Percentiles rank a stretch among this genome's conserved stretches.
Conservation (phyloP, 768 basidiomycete species). For the Mycena sanguinolenta region DNA sequence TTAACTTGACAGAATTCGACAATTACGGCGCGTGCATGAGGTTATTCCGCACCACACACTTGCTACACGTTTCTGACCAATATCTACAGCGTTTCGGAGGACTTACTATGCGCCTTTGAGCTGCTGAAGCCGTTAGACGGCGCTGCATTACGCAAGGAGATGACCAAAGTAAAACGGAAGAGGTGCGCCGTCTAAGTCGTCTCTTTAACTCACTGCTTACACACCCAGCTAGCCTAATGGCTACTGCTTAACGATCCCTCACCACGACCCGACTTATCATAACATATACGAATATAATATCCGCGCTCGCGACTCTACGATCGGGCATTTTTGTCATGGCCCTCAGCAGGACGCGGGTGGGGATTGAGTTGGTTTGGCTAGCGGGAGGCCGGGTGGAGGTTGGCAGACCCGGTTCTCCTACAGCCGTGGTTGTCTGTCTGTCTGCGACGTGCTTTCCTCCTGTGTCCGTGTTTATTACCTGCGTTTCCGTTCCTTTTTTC, state of each 20-base stretch:
- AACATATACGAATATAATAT: conserved; percentile 46
- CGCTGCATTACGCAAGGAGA: conserved; percentile 94
- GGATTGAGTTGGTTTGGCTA: conserved; percentile 24
- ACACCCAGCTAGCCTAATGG: conserved; percentile 23
- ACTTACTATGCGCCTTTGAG: conserved; percentile 97
- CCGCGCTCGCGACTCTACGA: conserved; percentile 11
- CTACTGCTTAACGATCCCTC: conserved; percentile 23
- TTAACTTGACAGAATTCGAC: conserved; percentile 78
- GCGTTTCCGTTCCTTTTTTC: conserved; percentile 12
- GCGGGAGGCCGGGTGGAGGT: neutral
- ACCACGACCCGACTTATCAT: conserved; percentile 33
- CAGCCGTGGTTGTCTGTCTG: conserved; percentile 5
- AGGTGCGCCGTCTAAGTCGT: conserved; percentile 64
- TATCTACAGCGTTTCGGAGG: conserved; percentile 87
- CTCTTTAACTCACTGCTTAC: neutral
- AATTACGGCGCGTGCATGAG: conserved; percentile 97
- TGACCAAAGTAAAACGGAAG: conserved; percentile 99
- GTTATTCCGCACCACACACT: conserved; percentile 52
- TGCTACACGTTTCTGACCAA: conserved; percentile 31
- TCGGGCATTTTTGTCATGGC: conserved; percentile 24
- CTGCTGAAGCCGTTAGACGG: conserved; percentile 96
- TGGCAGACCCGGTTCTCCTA: conserved; percentile 24
- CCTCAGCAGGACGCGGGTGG: conserved; percentile 17
- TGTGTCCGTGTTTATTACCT: conserved; percentile 30
- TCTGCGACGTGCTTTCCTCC: conserved; percentile 19